Evolutionary conservation across 352 stramenopile genomes (phyloP).

Genomic region (Phytophthora pisi): DNA sequence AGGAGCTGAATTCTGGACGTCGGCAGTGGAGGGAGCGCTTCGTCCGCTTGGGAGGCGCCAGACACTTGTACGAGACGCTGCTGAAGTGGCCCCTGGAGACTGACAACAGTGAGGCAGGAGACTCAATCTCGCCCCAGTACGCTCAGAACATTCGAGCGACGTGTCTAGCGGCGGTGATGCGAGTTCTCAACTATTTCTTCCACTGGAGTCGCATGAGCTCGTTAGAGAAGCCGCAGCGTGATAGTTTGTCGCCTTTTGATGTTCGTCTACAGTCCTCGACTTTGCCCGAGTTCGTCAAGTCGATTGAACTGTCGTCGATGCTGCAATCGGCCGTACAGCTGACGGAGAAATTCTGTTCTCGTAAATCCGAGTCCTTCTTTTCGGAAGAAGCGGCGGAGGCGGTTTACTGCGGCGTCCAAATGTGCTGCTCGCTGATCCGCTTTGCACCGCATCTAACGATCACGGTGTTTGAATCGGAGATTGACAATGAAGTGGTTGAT

Average conservation of each 20-base stretch:
- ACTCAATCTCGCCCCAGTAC: slow-evolving; percentile 33
- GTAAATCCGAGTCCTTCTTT: slow-evolving; percentile 7
- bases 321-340: slow-evolving; percentile 19
- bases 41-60: slow-evolving; percentile 59
- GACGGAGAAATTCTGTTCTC: slow-evolving; percentile 11
- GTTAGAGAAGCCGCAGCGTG: not conserved
- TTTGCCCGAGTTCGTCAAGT: slow-evolving; percentile 40
- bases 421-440: slow-evolving; percentile 34
- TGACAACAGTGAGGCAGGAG: not conserved
- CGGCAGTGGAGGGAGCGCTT: slow-evolving; percentile 84
- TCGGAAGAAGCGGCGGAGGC: slow-evolving; percentile 35
- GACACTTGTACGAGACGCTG: slow-evolving; percentile 51
- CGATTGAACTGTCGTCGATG: slow-evolving; percentile 30
- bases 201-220: slow-evolving; percentile 18
- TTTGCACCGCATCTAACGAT: slow-evolving; percentile 21
- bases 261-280: slow-evolving; percentile 34
- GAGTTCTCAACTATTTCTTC: slow-evolving; percentile 55
- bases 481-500: not conserved
- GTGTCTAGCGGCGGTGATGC: slow-evolving; percentile 59
- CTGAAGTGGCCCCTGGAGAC: slow-evolving; percentile 29
- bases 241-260: slow-evolving; percentile 36
- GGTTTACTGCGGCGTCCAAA: slow-evolving; percentile 27
- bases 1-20: slow-evolving; percentile 46
- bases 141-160: slow-evolving; percentile 44
- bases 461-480: slow-evolving; percentile 13